Evolutionary conservation across 2,329 filamentous ascomycete species (phyloP).

Genomic region (Aspergillus transmontanensis): DNA sequence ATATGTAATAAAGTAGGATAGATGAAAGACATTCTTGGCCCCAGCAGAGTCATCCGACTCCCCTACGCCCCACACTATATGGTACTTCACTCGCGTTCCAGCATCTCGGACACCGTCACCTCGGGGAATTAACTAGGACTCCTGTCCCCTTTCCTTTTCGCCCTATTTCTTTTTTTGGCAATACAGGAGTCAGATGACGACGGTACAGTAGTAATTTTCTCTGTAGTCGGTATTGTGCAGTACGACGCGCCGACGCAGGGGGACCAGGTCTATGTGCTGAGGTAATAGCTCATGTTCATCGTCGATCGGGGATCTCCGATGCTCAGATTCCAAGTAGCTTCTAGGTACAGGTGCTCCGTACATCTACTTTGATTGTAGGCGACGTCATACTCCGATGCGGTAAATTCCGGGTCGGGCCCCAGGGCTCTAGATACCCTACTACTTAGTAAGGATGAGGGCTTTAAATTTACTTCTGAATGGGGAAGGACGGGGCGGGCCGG

Average conservation of each 20-base stretch:
- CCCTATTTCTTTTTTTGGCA: background rate
- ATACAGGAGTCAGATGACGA: background rate
- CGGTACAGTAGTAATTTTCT: background rate
- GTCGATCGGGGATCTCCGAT: background rate
- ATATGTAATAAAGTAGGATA: background rate
- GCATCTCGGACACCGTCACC: background rate
- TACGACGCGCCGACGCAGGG: background rate
- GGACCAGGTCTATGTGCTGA: background rate
- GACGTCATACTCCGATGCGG: background rate
- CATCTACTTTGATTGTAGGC: background rate
- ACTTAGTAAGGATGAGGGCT: background rate
- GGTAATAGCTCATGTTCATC: background rate
- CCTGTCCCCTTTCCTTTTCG: background rate
- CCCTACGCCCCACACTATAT: background rate
- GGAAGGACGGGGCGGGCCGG: conserved; percentile 1
- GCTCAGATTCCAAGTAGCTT: background rate
- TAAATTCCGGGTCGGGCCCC: background rate
- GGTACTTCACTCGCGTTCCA: background rate
- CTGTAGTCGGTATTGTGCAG: background rate
- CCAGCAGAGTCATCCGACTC: conserved; percentile 3
- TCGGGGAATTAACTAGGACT: background rate
- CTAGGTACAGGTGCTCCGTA: background rate
- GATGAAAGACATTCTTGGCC: background rate
- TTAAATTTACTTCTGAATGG: background rate
- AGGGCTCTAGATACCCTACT: background rate